Evolutionary conservation across 352 stramenopile genomes (phyloP).

Genomic region (Phytophthora sojae): DNA sequence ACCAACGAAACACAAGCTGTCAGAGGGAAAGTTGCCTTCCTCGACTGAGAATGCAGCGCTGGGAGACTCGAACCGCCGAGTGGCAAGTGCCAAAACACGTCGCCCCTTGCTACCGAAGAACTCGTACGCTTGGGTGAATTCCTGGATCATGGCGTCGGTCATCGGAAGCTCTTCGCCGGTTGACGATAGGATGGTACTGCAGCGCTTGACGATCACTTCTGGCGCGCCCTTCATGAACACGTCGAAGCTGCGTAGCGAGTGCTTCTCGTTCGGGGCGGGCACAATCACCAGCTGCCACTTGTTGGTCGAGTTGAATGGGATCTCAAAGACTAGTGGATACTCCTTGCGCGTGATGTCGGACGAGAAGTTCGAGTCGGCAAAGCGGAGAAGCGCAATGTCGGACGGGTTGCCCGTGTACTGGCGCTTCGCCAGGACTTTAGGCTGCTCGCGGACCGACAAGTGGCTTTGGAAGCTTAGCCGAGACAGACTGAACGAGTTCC

Average conservation of each 20-base stretch:
- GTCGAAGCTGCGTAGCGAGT: constrained; percentile 35
- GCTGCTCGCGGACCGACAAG: constrained; percentile 24
- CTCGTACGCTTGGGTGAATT: constrained; percentile 65
- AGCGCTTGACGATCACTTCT: constrained; percentile 92
- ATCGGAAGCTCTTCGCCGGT: constrained; percentile 63
- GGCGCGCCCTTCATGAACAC: constrained; percentile 95
- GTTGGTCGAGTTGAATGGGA: constrained; percentile 77
- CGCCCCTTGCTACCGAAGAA: constrained; percentile 51
- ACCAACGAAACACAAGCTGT: constrained; percentile 81
- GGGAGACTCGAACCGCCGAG: constrained; percentile 37
- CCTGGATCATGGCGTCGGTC: constrained; percentile 37
- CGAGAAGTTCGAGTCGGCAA: constrained; percentile 49
- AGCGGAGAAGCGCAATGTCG: constrained; percentile 60
- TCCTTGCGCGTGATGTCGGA: constrained; percentile 43
- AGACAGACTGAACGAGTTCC: constrained; percentile 18
- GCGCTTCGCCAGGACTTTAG: constrained; percentile 35
- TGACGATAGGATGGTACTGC: constrained; percentile 65
- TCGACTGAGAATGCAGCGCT: constrained; percentile 41
- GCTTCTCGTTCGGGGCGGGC: constrained; percentile 31
- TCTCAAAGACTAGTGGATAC: constrained; percentile 60
- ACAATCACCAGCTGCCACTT: constrained; percentile 72
- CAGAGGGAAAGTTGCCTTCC: constrained; percentile 46
- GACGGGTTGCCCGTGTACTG: constrained; percentile 63
- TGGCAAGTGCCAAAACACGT: constrained; percentile 56
- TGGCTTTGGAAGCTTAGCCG: constrained; percentile 20